Base-by-base conservation (phyloP, 805 yeast genomes). In the Maudiozyma bulderi region DNA sequence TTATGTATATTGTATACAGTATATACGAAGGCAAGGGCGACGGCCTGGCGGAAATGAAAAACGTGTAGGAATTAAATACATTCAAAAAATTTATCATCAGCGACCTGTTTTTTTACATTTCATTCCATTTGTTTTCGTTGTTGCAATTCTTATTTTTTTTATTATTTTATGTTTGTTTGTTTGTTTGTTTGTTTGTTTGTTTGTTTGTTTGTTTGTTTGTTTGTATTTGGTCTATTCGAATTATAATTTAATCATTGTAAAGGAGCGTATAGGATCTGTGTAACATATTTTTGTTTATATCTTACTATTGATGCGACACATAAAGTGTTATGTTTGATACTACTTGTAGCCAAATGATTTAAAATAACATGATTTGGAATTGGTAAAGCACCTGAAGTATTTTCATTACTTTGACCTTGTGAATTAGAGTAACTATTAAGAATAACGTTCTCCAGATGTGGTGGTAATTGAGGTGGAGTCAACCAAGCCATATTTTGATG, bases 381-480 rank as follows among this genome's bases (percentile, higher is more conserved):
- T 8, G 95, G 93, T 56, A 89, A 70, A 1, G 95, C 95, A 48
- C 95, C 95, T 38, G 86, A 78, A 57, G 84, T 86, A 64, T 89
- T 91, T 59, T 85, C 89, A 46, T 58, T 59, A 48, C 53, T 63
- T 20, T 61, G 64, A 6, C 57, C 57, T 38, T 57, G 60, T n/a
- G 58, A 50, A 43, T 52, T 61, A 3, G 72, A 64, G 71, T 76
- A 84, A 56, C 82, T 81, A 70, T 91, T 91, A 60, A 91, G 75
- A 48, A 93, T 89, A 49, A 93, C 98, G 59, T 85, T 84, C 64
- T 93, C 99, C 52, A 93, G 73, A 66, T 91, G 99, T 8, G 99
- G 99, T 8, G 99, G 99, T 45, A 93, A 73, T 62, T 86, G 95
- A 26, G 99, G 99, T 20, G 99, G 98, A 32, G 95, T 88, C 47